A percentile compares a stretch with the other conserved stretches of the same genome.
Evolutionary conservation across 257 asterid species (phyloP).

Genomic region (Lycium ferocissimum): DNA sequence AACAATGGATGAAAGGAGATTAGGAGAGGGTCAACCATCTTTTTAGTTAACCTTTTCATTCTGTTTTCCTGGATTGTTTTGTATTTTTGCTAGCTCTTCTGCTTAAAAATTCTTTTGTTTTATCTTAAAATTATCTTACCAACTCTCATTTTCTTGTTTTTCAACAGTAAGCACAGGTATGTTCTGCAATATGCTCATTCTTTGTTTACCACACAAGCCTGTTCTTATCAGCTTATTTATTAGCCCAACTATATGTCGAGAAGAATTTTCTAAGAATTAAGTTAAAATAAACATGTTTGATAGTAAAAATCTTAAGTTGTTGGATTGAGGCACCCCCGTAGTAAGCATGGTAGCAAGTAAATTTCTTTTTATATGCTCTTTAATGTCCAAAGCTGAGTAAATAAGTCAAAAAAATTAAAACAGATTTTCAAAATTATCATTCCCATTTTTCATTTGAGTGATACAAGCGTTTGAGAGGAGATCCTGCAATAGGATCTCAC

Average conservation of each 20-base stretch:
- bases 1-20: too few relatives aligned
- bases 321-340: background rate
- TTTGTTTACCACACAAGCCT: background rate
- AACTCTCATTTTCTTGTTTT: slow-evolving; percentile 71
- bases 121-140: too few relatives aligned
- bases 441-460: background rate
- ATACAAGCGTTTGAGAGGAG: background rate
- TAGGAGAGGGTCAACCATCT: too few relatives aligned
- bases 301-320: background rate
- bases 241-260: background rate
- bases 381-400: background rate
- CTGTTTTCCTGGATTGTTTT: too few relatives aligned
- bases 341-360: background rate
- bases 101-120: too few relatives aligned
- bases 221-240: background rate
- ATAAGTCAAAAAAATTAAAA: background rate
- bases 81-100: too few relatives aligned
- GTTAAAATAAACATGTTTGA: background rate
- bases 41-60: too few relatives aligned
- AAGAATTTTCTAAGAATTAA: background rate
- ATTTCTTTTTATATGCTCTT: background rate
- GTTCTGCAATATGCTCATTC: background rate
- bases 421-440: background rate
- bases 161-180: slow-evolving; percentile 87
- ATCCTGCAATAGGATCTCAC: background rate